Conservation (phyloP, 306 rosid species). For the Coriaria nepalensis region DNA sequence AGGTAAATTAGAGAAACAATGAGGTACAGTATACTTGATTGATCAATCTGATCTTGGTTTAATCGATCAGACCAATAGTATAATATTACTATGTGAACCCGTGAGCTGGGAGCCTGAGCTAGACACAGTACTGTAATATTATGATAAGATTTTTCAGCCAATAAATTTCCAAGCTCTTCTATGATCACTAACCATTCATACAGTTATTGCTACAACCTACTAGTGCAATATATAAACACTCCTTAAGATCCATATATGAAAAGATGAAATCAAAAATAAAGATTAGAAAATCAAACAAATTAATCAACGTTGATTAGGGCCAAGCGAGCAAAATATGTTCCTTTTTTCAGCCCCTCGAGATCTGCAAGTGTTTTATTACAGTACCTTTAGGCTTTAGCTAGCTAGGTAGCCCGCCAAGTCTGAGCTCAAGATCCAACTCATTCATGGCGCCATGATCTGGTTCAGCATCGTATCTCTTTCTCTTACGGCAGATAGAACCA, state of each 20-base stretch:
- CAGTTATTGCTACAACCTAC: constrained; percentile 18
- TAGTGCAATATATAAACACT: constrained; percentile 5
- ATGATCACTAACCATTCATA: constrained; percentile 3
- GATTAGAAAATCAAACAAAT: neutral
- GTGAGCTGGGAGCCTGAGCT: neutral
- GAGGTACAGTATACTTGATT: no score
- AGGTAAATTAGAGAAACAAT: no score
- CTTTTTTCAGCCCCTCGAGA: no score
- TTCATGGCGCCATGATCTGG: constrained; percentile 23
- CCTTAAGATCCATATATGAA: neutral
- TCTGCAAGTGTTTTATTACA: constrained; percentile 14
- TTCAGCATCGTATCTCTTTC: constrained; percentile 37
- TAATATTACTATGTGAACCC: no score
- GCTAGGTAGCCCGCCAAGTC: constrained; percentile 22
- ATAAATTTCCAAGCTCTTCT: constrained; percentile 12
- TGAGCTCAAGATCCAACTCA: constrained; percentile 50
- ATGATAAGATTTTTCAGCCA: no score
- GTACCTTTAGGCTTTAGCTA: constrained; percentile 32
- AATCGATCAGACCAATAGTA: no score
- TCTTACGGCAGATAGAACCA: constrained; percentile 30
- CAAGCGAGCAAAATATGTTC: no score
- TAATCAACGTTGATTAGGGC: no score
- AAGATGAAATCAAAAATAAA: constrained; percentile 5
- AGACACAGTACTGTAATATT: neutral
- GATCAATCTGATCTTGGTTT: no score